A percentile compares a stretch with the other conserved stretches of the same genome.
phyloP scores from a whole-genome alignment of 805 yeast species.

The Priceomyces castillae region DNA sequence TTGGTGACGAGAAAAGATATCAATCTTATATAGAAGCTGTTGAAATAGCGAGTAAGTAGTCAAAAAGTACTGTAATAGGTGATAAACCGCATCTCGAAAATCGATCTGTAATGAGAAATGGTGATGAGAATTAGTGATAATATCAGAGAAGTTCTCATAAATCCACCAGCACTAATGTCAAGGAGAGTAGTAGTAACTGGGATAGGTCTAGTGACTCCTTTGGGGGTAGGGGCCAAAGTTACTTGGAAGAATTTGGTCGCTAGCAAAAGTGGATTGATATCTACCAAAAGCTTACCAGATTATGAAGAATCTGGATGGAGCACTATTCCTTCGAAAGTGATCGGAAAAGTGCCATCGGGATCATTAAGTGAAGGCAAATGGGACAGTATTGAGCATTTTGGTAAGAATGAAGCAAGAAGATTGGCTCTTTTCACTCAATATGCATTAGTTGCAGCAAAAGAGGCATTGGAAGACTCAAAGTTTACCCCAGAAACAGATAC shows the following conservation, averaged over 20 bases:
- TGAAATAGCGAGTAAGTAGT: background rate
- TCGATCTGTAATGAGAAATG: background rate
- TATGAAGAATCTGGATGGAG: conserved; percentile 46
- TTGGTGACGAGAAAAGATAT: conserved; percentile 40
- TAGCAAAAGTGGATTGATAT: conserved; percentile 56
- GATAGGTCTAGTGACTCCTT: conserved; percentile 79
- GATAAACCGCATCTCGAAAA: background rate
- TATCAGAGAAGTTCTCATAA: background rate
- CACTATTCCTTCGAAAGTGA: conserved; percentile 66
- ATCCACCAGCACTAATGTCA: conserved; percentile 8
- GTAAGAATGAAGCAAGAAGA: conserved; percentile 52
- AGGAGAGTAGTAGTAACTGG: conserved; percentile 90
- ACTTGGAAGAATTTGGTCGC: conserved; percentile 55
- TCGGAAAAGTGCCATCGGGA: conserved; percentile 70
- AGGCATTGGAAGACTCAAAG: conserved; percentile 71
- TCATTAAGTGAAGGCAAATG: conserved; percentile 45
- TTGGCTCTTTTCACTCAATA: conserved; percentile 73
- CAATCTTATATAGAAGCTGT: conserved; percentile 20
- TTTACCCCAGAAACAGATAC: conserved; percentile 41
- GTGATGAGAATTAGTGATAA: background rate
- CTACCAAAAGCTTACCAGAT: conserved; percentile 44
- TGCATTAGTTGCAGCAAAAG: conserved; percentile 71
- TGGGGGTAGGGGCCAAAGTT: conserved; percentile 64
- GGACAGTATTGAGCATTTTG: conserved; percentile 50
- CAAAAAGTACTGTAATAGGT: background rate